Conservation (phyloP, 345 rosid genomes). For the Brassica nigra region DNA sequence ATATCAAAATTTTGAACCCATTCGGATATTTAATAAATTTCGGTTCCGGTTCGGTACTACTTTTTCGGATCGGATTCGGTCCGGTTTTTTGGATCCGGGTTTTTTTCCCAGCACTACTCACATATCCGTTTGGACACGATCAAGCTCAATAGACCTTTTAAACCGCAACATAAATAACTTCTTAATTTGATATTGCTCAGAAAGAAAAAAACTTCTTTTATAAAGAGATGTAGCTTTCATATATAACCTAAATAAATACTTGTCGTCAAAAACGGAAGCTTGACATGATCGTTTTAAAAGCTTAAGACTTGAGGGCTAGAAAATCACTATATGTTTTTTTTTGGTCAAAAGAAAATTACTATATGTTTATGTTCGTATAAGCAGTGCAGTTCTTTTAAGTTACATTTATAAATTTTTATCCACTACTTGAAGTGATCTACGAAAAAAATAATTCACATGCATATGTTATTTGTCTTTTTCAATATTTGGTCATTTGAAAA, state of each 20-base stretch:
- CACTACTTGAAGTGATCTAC: neutral
- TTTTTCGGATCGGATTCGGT: too few relatives aligned
- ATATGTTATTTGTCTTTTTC: neutral
- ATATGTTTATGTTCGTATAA: neutral
- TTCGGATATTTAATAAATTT: too few relatives aligned
- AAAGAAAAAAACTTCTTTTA: neutral
- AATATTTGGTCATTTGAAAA: neutral
- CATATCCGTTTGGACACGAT: slow-evolving; percentile 13
- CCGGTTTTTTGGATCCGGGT: too few relatives aligned
- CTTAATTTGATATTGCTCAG: neutral
- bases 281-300: neutral
- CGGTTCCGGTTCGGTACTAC: too few relatives aligned
- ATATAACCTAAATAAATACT: slow-evolving; percentile 9
- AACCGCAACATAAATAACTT: neutral
- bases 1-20: too few relatives aligned
- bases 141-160: slow-evolving; percentile 23
- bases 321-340: too few relatives aligned
- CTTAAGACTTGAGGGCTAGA: neutral
- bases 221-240: slow-evolving; percentile 21
- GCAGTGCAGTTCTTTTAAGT: neutral
- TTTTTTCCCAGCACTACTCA: neutral
- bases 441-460: neutral
- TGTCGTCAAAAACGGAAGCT: slow-evolving; percentile 5
- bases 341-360: neutral
- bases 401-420: neutral